A percentile compares a stretch with the other conserved stretches of the same genome.
phyloP scores from a whole-genome alignment of 176 grass and related monocot genomes.

The Oryza nivara region DNA sequence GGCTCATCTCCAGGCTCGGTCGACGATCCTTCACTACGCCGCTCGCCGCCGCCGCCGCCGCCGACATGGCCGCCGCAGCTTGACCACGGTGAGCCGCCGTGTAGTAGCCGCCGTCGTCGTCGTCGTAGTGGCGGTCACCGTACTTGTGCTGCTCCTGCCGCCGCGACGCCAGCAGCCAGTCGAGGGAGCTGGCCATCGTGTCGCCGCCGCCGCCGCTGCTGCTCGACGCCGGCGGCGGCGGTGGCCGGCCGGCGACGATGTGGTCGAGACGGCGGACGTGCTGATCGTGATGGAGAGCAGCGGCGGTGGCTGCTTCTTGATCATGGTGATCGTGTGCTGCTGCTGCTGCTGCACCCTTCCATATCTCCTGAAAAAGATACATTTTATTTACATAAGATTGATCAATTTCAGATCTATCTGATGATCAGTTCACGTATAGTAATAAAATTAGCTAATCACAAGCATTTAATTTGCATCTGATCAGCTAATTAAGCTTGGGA shows the following conservation, averaged over 20 bases:
- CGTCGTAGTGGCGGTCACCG: too few relatives aligned
- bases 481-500: too few relatives aligned
- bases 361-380: background rate
- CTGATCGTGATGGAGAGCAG: background rate
- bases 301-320: background rate
- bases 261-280: background rate
- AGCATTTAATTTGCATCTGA: background rate
- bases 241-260: background rate
- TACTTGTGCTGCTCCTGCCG: background rate
- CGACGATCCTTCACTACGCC: background rate
- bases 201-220: conserved; percentile 24
- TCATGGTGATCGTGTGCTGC: background rate
- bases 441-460: background rate
- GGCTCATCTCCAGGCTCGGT: conserved; percentile 57
- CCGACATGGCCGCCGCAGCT: background rate
- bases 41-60: background rate
- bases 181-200: conserved; percentile 14
- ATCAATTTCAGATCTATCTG: background rate
- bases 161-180: conserved; percentile 12
- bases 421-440: background rate
- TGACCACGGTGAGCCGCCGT: background rate
- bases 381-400: background rate
- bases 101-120: too few relatives aligned
- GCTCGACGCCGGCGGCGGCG: conserved; percentile 15
- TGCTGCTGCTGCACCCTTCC: background rate